Percentiles rank a stretch among this genome's conserved stretches.
Evolutionary conservation across 495 filamentous ascomycete species (phyloP).

Genomic region (Penicillium coffeae): DNA sequence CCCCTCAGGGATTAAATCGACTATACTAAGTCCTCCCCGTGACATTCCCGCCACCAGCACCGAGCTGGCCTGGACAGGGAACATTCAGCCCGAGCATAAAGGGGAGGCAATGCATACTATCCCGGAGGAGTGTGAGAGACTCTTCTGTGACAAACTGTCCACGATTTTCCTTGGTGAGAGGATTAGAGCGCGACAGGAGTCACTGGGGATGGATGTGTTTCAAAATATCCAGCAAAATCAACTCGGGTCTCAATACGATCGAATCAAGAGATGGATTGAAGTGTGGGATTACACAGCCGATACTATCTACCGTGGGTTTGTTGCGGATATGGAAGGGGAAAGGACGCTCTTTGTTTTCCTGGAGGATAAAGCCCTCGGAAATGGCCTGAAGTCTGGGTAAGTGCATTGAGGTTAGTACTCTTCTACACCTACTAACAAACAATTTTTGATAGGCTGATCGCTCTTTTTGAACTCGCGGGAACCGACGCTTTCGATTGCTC

Average conservation of each 20-base stretch:
- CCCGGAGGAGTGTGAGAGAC: slow-evolving; percentile 99
- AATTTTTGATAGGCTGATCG: slow-evolving; percentile 62
- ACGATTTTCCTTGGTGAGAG: slow-evolving; percentile 94
- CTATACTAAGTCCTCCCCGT: slow-evolving; percentile 78
- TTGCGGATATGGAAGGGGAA: slow-evolving; percentile 57
- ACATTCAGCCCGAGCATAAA: slow-evolving; percentile 48
- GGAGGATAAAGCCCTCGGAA: slow-evolving; percentile 59
- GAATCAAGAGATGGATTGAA: slow-evolving; percentile 62
- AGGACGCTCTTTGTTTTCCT: slow-evolving; percentile 87
- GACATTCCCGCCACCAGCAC: slow-evolving; percentile 60
- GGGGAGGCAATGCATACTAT: slow-evolving; percentile 92
- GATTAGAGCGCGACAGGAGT: slow-evolving; percentile 58
- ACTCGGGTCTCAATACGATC: slow-evolving; percentile 23
- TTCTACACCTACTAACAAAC: slow-evolving; percentile 11
- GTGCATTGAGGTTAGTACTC: slow-evolving; percentile 16
- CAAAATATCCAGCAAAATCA: slow-evolving; percentile 30
- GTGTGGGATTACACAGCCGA: slow-evolving; percentile 87
- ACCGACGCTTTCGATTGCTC: slow-evolving; percentile 67
- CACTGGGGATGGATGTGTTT: slow-evolving; percentile 74
- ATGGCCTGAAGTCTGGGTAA: slow-evolving; percentile 85
- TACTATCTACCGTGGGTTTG: slow-evolving; percentile 77
- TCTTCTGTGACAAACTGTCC: slow-evolving; percentile 93
- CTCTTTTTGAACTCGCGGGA: slow-evolving; percentile 79
- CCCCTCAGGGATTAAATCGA: slow-evolving; percentile 72
- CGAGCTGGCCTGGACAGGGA: slow-evolving; percentile 48